Percentiles rank a stretch among this genome's conserved stretches.
Conservation (phyloP, 208 protist genomes). For the Phytomonas francai region DNA sequence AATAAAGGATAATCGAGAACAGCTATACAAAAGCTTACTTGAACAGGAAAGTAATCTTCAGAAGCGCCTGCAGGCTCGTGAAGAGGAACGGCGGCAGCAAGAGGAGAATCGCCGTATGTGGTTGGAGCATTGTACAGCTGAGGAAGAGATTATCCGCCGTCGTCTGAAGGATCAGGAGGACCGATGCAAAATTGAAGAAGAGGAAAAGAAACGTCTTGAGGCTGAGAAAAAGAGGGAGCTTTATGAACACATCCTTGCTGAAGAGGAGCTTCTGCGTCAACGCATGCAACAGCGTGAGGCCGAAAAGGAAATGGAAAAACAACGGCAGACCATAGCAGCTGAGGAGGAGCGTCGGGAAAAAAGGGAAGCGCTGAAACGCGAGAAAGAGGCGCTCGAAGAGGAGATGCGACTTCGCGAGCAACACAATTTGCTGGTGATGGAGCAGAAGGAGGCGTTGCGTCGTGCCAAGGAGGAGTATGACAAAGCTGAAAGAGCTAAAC, state of each 20-base stretch:
- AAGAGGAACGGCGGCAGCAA: slow-evolving; percentile 16
- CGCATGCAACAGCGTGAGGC: slow-evolving; percentile 37
- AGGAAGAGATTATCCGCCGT: slow-evolving; percentile 55
- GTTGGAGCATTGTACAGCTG: slow-evolving; percentile 43
- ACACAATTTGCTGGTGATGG: slow-evolving; percentile 13
- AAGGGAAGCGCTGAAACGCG: slow-evolving; percentile 17
- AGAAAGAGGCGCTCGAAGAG: slow-evolving; percentile 19
- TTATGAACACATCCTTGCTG: slow-evolving; percentile 50
- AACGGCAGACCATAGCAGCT: slow-evolving; percentile 3
- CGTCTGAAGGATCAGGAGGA: slow-evolving; percentile 45
- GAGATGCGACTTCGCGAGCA: slow-evolving; percentile 8
- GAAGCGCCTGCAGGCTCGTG: slow-evolving; percentile 23
- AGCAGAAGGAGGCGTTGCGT: slow-evolving; percentile 33
- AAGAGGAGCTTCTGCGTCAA: slow-evolving; percentile 56
- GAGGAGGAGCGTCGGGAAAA: slow-evolving; percentile 12
- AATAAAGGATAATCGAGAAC: slow-evolving; percentile 18
- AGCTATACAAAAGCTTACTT: slow-evolving; percentile 25
- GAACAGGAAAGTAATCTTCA: slow-evolving; percentile 34
- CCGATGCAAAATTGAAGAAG: slow-evolving; percentile 27
- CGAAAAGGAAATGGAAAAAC: neutral
- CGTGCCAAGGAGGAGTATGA: slow-evolving; percentile 18
- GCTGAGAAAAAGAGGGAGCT: slow-evolving; percentile 34
- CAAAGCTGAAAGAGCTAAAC: slow-evolving; percentile 21
- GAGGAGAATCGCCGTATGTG: slow-evolving; percentile 28
- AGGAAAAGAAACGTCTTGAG: slow-evolving; percentile 19